Base-by-base conservation (phyloP, 164 flowering plant genomes). In the Litsea cubeba region DNA sequence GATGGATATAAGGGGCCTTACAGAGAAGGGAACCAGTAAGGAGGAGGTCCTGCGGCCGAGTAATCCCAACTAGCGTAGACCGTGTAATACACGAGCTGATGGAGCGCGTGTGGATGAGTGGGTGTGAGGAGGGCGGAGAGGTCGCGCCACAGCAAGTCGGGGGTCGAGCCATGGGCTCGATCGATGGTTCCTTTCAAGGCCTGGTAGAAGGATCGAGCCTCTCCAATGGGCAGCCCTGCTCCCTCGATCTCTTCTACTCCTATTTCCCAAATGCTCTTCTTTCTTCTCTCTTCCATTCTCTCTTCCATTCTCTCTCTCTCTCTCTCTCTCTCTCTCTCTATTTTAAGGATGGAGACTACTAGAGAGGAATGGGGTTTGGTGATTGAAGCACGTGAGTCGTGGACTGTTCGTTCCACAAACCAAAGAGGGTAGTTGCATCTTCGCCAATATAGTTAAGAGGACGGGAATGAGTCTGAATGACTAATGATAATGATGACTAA, bases 21-120 rank as follows among this genome's bases (percentile, higher is more conserved):
- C 99, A 70, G 82, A 62, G 98, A 89, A 81, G 99, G 99, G 80
- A 90, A 92, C 95, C 97, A 95, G 69, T 92, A 93, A 62, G 81
- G 86, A 58, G 98, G 92, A 76, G 95, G 99, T 40, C 94, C 98
- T 62, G 70, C 63, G 74, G 79, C 8, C 75, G 91, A 79, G 70
- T 70, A 80, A 74, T 90, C 89, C 91, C 91, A 92, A 22, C 80
- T 5, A 28, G 84, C 74, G 76, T 93, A 95, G 62, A 89, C 90
- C 10, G 90, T 77, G 85, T 89, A 83, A 81, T 91, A 95, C 18
- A 95, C 35, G n/a, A 93, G 85, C 80, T 86, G 96, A 65, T 95
- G 98, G n/a, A 93, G 75, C 12, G 70, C 65, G 74, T 89, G 91
- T 0, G 99, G 97, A 60, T 91, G 88, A 60, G 69, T 76, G 14